Evolutionary conservation across 2,329 filamentous ascomycete species (phyloP).

Genomic region (Beauveria pseudobassiana): DNA sequence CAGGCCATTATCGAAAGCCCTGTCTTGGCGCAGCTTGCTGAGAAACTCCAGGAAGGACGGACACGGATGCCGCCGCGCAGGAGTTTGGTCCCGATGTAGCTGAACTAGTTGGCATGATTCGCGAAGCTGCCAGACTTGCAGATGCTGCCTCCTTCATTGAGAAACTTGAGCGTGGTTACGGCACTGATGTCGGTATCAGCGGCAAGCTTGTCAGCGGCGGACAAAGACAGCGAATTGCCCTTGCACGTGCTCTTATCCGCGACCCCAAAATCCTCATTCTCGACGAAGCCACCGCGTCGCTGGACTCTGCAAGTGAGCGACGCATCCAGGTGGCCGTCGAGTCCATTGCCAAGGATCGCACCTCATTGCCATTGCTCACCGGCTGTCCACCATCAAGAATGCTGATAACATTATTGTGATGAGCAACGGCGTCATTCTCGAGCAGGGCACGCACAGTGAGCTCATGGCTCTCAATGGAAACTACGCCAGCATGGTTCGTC

Average conservation of each 20-base stretch:
- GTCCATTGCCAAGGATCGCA: conserved; percentile 42
- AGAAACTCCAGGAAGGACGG: conserved; percentile 40
- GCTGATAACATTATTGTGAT: conserved; percentile 63
- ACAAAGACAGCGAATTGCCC: conserved; percentile 52
- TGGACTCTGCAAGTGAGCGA: conserved; percentile 51
- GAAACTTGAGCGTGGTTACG: conserved; percentile 45
- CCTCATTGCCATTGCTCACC: conserved; percentile 61
- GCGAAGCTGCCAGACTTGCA: conserved; percentile 47
- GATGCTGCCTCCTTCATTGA: conserved; percentile 52
- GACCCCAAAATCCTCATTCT: conserved; percentile 51
- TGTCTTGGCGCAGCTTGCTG: conserved; percentile 41
- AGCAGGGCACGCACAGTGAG: conserved; percentile 56
- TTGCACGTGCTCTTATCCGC: conserved; percentile 50
- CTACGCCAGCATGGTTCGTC: conserved; percentile 45
- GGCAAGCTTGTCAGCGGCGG: conserved; percentile 51
- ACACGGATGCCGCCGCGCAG: conserved; percentile 37
- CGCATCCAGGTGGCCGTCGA: conserved; percentile 45
- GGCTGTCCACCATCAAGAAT: conserved; percentile 52
- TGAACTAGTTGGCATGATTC: conserved; percentile 44
- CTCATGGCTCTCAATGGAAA: conserved; percentile 44
- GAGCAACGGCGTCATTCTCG: conserved; percentile 50
- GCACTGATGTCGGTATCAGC: conserved; percentile 43
- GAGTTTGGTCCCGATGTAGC: conserved; percentile 34
- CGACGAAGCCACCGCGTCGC: conserved; percentile 54
- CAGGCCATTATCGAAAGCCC: conserved; percentile 40